These are phyloP conservation scores for Mycena pura DNA, from an alignment of 768 basidiomycete species.

Conservation along the genomic window DNA sequence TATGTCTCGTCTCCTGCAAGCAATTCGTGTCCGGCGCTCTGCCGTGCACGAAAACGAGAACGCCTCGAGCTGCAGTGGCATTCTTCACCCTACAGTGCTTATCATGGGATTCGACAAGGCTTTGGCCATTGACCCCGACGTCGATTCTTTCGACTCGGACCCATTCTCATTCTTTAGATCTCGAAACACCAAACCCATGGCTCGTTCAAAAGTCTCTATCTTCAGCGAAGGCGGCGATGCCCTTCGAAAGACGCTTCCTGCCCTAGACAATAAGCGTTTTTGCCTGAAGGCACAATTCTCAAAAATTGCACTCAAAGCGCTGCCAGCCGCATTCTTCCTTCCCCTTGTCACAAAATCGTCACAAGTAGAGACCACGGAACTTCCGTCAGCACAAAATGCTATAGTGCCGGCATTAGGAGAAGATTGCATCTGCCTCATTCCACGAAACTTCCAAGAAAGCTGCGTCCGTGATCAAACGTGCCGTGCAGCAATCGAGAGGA, in stretches of 20 bases:
- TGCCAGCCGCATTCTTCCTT: conserved; percentile 1
- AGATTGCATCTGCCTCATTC: conserved; percentile 1
- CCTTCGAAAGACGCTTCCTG: conserved; percentile 1
- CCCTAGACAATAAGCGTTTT: not conserved
- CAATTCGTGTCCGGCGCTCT: conserved; percentile 2
- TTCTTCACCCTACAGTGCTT: conserved; percentile 3
- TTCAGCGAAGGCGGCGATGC: not conserved
- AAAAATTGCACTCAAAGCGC: not conserved
- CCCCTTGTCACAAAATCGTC: not conserved
- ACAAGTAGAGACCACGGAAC: not conserved
- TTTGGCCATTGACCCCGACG: not conserved
- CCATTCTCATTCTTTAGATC: no score
- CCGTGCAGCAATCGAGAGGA: not conserved
- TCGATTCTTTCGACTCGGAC: no score
- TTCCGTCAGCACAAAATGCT: not conserved
- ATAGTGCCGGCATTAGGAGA: not conserved
- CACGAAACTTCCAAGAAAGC: not conserved
- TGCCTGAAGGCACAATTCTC: not conserved
- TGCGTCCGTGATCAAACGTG: not conserved
- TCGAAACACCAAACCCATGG: no score
- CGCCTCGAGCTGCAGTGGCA: not conserved
- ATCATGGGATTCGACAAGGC: conserved; percentile 1
- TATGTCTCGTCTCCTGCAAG: not conserved
- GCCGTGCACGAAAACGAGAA: not conserved
- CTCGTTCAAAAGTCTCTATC: not conserved